phyloP scores from a whole-genome alignment of 371 early-diverging fungal genomes.

The Mucor circinelloides region DNA sequence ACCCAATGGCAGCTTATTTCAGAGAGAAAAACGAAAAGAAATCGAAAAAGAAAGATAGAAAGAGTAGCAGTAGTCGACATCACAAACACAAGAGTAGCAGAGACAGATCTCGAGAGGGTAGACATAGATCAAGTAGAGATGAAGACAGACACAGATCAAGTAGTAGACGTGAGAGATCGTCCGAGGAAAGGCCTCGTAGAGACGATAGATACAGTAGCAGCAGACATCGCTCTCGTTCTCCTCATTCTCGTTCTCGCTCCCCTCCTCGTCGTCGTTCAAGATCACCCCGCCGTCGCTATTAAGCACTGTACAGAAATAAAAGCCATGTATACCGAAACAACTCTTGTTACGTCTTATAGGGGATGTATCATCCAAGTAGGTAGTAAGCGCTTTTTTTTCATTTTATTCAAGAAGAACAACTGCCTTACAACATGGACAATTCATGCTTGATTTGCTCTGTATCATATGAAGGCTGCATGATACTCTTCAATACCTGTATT shows the following conservation, averaged over 20 bases:
- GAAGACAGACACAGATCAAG: conserved; percentile 3
- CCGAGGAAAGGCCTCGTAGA: neutral
- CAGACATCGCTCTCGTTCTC: neutral
- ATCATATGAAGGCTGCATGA: neutral
- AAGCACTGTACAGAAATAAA: neutral
- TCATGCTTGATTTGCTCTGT: neutral
- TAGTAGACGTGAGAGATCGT: conserved; percentile 2
- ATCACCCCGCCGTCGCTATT: neutral
- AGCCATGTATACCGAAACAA: too few species aligned
- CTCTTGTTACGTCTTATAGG: too few species aligned
- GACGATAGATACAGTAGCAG: neutral
- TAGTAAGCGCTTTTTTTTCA: too few species aligned
- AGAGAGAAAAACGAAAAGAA: conserved; percentile 56
- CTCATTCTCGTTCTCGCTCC: neutral
- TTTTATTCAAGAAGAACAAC: too few species aligned
- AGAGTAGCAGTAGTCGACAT: conserved; percentile 24
- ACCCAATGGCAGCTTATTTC: conserved; percentile 79
- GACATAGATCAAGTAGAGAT: neutral
- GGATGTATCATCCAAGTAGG: too few species aligned
- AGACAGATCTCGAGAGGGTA: conserved; percentile 6
- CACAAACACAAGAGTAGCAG: conserved; percentile 26
- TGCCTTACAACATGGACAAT: neutral
- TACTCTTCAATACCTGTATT: neutral
- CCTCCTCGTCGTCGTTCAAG: neutral
- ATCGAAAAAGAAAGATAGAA: conserved; percentile 31